These are phyloP conservation scores for Thielaviopsis euricoi DNA, from an alignment of 2,329 filamentous ascomycete genomes.

Conservation along the genomic window DNA sequence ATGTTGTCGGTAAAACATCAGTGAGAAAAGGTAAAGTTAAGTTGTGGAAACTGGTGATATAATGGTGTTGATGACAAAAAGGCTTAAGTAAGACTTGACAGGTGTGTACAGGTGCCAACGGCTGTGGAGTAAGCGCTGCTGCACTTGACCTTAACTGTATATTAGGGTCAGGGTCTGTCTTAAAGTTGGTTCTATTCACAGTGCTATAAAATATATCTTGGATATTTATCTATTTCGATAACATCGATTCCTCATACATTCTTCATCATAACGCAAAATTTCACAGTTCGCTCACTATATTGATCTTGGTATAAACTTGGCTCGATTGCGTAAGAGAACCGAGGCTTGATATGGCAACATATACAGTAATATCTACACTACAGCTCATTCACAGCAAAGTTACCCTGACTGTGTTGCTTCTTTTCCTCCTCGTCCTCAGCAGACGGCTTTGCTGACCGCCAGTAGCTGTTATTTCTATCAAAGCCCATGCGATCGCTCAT, in stretches of 20 bases:
- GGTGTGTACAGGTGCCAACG: background rate
- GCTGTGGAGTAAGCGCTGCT: background rate
- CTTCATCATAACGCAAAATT: no score
- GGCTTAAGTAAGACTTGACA: background rate
- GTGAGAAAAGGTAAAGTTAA: background rate
- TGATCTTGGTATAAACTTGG: no score
- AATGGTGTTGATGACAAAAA: background rate
- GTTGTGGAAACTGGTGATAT: background rate
- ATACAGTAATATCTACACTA: background rate
- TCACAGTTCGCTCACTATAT: no score
- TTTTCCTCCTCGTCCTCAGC: background rate
- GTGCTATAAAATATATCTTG: no score
- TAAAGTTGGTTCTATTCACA: no score
- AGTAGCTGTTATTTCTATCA: conserved; percentile 4
- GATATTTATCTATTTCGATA: no score
- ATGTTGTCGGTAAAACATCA: no score
- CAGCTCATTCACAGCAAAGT: background rate
- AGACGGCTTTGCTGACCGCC: background rate
- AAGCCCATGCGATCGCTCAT: background rate
- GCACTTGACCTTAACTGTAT: no score
- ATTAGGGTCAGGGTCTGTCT: no score
- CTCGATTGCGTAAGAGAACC: no score
- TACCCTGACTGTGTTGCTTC: background rate
- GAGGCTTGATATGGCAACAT: background rate
- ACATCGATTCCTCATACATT: no score